phyloP scores from a whole-genome alignment of 257 asterid species.

The Solanum etuberosum region DNA sequence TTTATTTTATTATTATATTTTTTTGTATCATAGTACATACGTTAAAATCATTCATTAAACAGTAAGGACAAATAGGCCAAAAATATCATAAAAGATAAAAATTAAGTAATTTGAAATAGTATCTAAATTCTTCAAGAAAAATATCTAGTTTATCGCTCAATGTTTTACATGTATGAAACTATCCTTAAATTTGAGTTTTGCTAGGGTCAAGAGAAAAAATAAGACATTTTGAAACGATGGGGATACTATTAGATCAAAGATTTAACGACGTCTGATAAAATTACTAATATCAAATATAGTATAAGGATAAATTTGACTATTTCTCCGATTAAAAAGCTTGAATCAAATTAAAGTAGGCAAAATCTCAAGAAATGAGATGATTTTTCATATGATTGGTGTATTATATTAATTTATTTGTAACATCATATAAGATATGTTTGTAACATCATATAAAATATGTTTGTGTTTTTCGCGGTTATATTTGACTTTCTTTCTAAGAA shows the following conservation, averaged over 20 bases:
- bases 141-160: background rate
- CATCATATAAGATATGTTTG: too few species aligned
- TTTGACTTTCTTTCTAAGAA: background rate
- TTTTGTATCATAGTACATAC: too few species aligned
- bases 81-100: too few species aligned
- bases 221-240: too few species aligned
- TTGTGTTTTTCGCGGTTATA: background rate
- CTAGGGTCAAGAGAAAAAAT: too few species aligned
- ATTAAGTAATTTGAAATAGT: background rate
- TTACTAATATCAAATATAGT: background rate
- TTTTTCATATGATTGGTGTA: background rate
- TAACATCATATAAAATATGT: too few species aligned
- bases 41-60: too few species aligned
- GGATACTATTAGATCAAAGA: too few species aligned
- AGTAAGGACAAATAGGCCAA: background rate
- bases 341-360: background rate
- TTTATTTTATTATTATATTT: too few species aligned
- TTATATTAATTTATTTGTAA: background rate
- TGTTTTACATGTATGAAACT: too few species aligned
- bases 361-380: background rate
- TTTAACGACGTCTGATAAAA: too few species aligned
- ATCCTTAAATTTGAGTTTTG: background rate
- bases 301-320: background rate
- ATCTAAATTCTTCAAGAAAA: background rate
- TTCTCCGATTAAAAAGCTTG: background rate